Base-by-base conservation (phyloP, 176 grass and related monocot genomes). In the Eragrostis nindensis region DNA sequence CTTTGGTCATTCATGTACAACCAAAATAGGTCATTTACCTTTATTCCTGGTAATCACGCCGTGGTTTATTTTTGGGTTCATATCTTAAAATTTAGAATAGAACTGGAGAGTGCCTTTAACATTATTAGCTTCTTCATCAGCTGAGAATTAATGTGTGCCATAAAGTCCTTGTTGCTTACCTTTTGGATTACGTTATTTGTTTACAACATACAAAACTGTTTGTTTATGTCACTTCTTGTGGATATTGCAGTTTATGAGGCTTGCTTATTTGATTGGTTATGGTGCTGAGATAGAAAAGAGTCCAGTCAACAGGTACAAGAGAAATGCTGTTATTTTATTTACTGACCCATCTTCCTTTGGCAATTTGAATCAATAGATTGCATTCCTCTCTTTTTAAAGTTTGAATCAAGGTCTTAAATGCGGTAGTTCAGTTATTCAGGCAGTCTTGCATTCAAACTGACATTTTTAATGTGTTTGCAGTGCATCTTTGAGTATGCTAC, bases 241-340 rank as follows among this genome's bases (percentile, higher is more conserved):
- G 36, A 80, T 80, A 49, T 87, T 48, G 22, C 88, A 99, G 97
- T 91, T 96, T 82, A 91, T 99, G 97, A 93, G 97, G 77, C 90
- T 99, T 83, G 97, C 97, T 76, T 99, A 93, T 91, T 88, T 99
- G 83, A 91, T 99, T 64, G 97, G 97, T 70, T 99, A 93, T 84
- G 97, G 93, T 62, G 82, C 88, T 85, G 97, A 90, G 85, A 96
- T 99, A 73, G 97, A 99, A 89, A 93, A 84, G 83, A 99, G 89
- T 83, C 91, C 97, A 70, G 82, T 89, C 47, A 99, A 93, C 90
- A 99, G 97, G 97, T 99, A 92, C 57, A 74, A 67, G 64, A 70
- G 78, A 65, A 89, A 48, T 53, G 38, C 62, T 66, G 11, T 36
- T 74, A 75, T 75, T 84, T 53, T 55, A 82, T 66, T 15, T 77